Conservation (phyloP, 306 rosid genomes). For the Casuarina glauca region DNA sequence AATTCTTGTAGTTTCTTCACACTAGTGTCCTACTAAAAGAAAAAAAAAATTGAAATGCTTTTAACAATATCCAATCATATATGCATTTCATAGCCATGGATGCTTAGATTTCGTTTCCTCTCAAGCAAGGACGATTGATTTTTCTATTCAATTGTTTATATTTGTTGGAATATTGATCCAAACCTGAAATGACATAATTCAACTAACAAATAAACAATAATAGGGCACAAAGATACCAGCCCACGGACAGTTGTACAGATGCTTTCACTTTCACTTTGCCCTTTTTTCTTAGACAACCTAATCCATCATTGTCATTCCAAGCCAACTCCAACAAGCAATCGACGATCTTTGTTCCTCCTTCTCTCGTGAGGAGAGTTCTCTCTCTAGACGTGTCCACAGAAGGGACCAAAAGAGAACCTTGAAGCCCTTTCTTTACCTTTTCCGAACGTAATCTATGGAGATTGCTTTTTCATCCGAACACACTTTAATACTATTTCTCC, state of each 20-base stretch:
- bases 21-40: too few relatives aligned
- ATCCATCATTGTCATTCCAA: slow-evolving; percentile 25
- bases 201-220: not conserved
- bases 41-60: not conserved
- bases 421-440: not conserved
- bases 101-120: too few relatives aligned
- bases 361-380: not conserved
- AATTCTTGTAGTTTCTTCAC: too few relatives aligned
- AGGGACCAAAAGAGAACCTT: not conserved
- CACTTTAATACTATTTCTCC: not conserved
- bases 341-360: slow-evolving; percentile 1
- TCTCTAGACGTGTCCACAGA: slow-evolving; percentile 5
- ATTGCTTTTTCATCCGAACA: slow-evolving; percentile 26
- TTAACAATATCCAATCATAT: not conserved
- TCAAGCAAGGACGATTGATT: not conserved
- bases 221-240: not conserved
- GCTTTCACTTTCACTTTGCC: not conserved
- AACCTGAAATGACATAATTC: not conserved
- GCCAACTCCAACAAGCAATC: slow-evolving; percentile 42
- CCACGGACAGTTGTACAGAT: slow-evolving; percentile 19
- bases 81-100: not conserved
- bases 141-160: too few relatives aligned
- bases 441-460: not conserved
- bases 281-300: not conserved
- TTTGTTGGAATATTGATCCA: not conserved